Evolutionary conservation across 371 early-diverging fungal genomes (phyloP), one percentile per base, ranked within the genome.

Genomic region (Amoeboaphelidium protococcarum): DNA sequence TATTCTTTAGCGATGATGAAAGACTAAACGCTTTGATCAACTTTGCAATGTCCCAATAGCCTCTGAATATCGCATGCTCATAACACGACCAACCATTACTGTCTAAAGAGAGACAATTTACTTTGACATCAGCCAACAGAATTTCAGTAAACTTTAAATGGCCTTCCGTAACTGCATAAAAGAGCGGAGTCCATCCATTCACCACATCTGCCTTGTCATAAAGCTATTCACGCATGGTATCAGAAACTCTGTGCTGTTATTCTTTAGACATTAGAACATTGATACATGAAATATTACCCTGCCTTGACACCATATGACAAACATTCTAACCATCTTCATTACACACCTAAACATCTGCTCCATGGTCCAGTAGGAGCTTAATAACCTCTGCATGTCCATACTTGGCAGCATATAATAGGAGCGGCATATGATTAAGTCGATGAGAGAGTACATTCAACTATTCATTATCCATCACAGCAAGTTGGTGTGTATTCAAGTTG

Each of bases 161-260:
- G 1, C 95, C 95, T 50, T 91, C 89, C 45, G 75, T 72, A 20
- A 85, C 86, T 2, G 89, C 82, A 67, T 84, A 90, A 50, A 94
- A 94, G 2, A 90, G 57, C 0, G 92, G 87, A 2, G 89, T 81
- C 95, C 95, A 94, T 4, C 83, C 76, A 57, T 83, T 76, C 61
- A 86, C 82, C 57, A 75, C 76, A 59, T 94, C 95, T n/a, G n/a
- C n/a, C n/a, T n/a, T n/a, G n/a, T n/a, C n/a, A n/a, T n/a, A n/a
- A n/a, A n/a, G n/a, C n/a, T n/a, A n/a, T n/a, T n/a, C n/a, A n/a
- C n/a, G n/a, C n/a, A n/a, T n/a, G n/a, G n/a, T n/a, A n/a, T n/a
- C n/a, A n/a, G n/a, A n/a, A n/a, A n/a, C n/a, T n/a, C n/a, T n/a
- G n/a, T n/a, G n/a, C n/a, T n/a, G n/a, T n/a, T n/a, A n/a, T n/a